Base-by-base conservation (phyloP, 768 basidiomycete species). In the Hebeloma cylindrosporum region DNA sequence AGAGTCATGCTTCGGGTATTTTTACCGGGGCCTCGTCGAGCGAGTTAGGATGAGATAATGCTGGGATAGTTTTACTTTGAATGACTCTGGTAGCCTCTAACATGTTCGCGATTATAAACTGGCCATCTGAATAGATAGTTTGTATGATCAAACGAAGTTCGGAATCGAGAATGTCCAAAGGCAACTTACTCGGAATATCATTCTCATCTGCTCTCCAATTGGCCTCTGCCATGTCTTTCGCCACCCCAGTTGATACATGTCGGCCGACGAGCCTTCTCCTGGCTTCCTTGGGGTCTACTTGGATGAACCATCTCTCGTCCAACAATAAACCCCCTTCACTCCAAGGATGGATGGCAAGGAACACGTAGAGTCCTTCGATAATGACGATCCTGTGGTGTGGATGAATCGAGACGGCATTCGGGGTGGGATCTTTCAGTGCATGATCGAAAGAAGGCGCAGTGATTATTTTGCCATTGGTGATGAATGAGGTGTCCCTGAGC, bases 311-410 rank as follows among this genome's bases (percentile, higher is more conserved):
- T 7, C 88, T 71, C 56, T 93, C 87, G 58, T 95, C 88, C 47
- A 94, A 69, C 42, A 79, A 57, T 13, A 66, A 59, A 0, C 80
- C 78, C 1, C 83, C 88, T 10, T 76, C 72, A 1, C 58, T 62
- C 94, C 94, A 96, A 0, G 86, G 84, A 0, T 77, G 67, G 17
- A 82, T 65, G n/a, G 79, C 71, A 21, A 96, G 75, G 54, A 91
- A 80, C 2, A 82, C 75, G 62, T 97, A 96, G n/a, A 96, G 66
- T 0, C 94, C 93, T 65, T 97, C 94, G 50, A 97, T 78, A 47
- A 97, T 61, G 31, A 96, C 74, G 42, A 97, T 78, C 9, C 88
- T 81, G 56, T 94, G 85, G 23, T 70, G 56, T 0, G 84, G 78
- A 18, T 68, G 56, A 20, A 97, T 75, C 3, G 68, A 58, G 18